Conservation (phyloP, 2,329 filamentous ascomycete genomes). For the Cryphonectria nitschkei region DNA sequence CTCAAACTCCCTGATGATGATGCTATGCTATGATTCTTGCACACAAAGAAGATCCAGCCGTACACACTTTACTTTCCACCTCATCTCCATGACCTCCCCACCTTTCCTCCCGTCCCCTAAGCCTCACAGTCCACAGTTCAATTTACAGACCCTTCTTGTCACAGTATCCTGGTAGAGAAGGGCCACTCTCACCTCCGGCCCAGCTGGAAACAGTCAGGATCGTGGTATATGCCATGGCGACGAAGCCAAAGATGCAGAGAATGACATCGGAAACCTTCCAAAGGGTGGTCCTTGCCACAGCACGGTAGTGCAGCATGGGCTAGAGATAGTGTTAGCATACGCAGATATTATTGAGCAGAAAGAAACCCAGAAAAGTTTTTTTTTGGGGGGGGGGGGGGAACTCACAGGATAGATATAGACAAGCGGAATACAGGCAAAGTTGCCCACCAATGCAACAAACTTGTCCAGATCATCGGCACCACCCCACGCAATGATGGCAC, state of each 20-base stretch:
- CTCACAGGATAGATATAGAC: slow-evolving; percentile 97
- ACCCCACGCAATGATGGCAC: slow-evolving; percentile 85
- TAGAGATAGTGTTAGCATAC: slow-evolving; percentile 47
- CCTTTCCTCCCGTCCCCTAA: background rate
- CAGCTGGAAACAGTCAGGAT: slow-evolving; percentile 84
- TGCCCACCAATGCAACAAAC: slow-evolving; percentile 94
- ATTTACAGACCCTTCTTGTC: slow-evolving; percentile 43
- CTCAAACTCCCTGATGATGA: slow-evolving; percentile 8
- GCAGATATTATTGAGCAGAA: background rate
- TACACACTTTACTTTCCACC: background rate
- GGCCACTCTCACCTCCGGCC: slow-evolving; percentile 60
- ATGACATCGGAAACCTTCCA: slow-evolving; percentile 74
- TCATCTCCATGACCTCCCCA: background rate
- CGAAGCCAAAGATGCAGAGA: slow-evolving; percentile 79
- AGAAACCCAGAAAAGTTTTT: background rate
- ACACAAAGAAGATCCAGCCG: slow-evolving; percentile 18
- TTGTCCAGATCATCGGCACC: slow-evolving; percentile 95
- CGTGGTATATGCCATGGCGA: slow-evolving; percentile 93
- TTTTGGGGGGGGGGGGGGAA: slow-evolving; percentile 33
- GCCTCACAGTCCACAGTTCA: background rate
- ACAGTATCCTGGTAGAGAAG: slow-evolving; percentile 57
- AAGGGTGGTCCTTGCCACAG: slow-evolving; percentile 69
- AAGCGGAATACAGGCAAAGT: slow-evolving; percentile 95
- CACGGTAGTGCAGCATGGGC: slow-evolving; percentile 88
- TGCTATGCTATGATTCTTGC: slow-evolving; percentile 24